Base-by-base conservation (phyloP, 805 yeast species). In the Cyberlindnera euphorbiae region DNA sequence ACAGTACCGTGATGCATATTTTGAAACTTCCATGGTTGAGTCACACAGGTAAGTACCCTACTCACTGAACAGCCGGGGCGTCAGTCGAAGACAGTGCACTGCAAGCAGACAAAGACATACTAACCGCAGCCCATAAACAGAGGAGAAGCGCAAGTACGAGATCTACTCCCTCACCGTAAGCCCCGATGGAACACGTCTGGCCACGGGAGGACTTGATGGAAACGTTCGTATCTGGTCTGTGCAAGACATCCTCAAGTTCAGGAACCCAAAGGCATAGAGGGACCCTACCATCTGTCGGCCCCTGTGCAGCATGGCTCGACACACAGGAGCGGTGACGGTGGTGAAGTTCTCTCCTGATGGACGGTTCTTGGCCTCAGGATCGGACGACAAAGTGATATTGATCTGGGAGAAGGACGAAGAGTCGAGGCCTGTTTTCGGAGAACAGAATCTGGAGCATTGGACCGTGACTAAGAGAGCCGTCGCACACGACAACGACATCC, bases 401-500 rank as follows among this genome's bases (percentile, higher is more conserved):
- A 85, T 93, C 8, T 89, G 97, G 97, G 95, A 90, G 51, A 78
- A 77, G 36, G 97, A 93, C 49, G 93, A 82, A 41, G 81, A 67
- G 53, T 40, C 49, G 4, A 55, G 58, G 34, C 67, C 68, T 7
- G 78, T 77, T 42, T 82, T 84, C 63, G 95, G 95, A 71, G 78
- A 36, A 30, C 81, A 75, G 32, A 96, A 88, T 49, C 53, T 76
- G 37, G 98, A 90, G 59, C 95, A 85, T 50, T 90, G 98, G 98
- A 79, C 90, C 1, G 97, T 90, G 2, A 66, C 96, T 14, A 86
- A 86, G 51, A 73, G 97, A 51, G 71, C 88, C 12, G 96, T 87
- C 14, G 98, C 97, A 1, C 99, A 93, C 59, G 97, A 93, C 46
- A 93, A 90, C 55, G 99, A 93, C 64, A 85, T 93, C 33, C 98